phyloP scores from a whole-genome alignment of 805 yeast genomes.

The Kodamaea lidongshanica region DNA sequence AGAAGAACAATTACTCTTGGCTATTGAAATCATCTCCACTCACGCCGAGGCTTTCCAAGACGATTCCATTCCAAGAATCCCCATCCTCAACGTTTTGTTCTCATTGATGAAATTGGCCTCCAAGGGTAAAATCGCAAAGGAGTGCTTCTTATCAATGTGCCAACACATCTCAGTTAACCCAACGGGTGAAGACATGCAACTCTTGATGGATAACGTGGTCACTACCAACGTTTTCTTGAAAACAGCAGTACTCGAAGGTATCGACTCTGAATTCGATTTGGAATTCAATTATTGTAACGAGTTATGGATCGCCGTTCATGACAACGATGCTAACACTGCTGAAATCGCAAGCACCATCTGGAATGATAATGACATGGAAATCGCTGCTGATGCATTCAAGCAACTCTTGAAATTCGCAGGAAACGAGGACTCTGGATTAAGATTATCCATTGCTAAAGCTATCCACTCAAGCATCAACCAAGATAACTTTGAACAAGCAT shows the following conservation, averaged over 20 bases:
- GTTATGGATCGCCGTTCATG: conserved; percentile 73
- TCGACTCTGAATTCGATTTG: conserved; percentile 77
- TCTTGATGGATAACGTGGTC: conserved; percentile 52
- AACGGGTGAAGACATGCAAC: conserved; percentile 47
- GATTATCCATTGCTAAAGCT: conserved; percentile 69
- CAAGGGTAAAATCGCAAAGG: conserved; percentile 76
- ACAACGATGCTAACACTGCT: conserved; percentile 56
- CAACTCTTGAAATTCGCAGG: conserved; percentile 47
- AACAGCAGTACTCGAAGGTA: conserved; percentile 68
- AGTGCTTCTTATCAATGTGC: conserved; percentile 70
- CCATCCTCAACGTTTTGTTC: conserved; percentile 56
- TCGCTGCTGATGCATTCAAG: conserved; percentile 40
- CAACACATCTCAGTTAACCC: conserved; percentile 68
- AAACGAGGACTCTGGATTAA: conserved; percentile 55
- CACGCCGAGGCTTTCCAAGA: conserved; percentile 68
- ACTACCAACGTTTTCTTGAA: conserved; percentile 68
- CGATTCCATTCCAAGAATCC: conserved; percentile 60
- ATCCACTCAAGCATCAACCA: conserved; percentile 50
- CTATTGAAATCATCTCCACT: conserved; percentile 65
- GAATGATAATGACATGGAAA: conserved; percentile 64
- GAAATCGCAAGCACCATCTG: conserved; percentile 76
- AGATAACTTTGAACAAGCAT: conserved; percentile 22
- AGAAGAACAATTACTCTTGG: conserved; percentile 76
- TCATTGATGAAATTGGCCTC: conserved; percentile 66
- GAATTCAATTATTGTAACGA: conserved; percentile 52